Base-by-base conservation (phyloP, 2,329 filamentous ascomycete species). In the Neonectria neomacrospora region DNA sequence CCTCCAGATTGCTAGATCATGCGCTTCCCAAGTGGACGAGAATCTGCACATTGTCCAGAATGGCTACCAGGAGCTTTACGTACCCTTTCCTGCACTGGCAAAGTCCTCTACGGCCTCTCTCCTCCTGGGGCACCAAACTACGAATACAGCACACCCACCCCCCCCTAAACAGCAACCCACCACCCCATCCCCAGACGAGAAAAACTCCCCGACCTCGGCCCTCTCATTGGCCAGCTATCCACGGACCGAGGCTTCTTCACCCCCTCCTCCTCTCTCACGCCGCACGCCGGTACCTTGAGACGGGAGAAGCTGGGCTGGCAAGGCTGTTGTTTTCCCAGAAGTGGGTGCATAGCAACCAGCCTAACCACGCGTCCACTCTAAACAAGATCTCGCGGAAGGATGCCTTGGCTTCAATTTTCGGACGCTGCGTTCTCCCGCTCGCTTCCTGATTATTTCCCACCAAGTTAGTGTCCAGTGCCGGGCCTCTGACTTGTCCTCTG, bases 301-400 rank as follows among this genome's bases (percentile, higher is more conserved):
- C 57, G 57, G 57, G 51, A 54, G n/a, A 39, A 16, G 28, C 32
- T 34, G 39, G 39, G 34, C n/a, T 28, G 44, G 50, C 53, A 45
- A 61, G 52, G 52, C 54, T 47, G 53, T n/a, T 44, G 5, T 51
- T 55, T 50, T 55, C 56, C 56, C 16, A 45, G 41, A 52, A 52
- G 58, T 58, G 48, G 54, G 48, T 58, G 60, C 60, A 62, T 62
- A 58, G 54, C 54, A 62, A 58, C 59, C 26, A 26, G 34, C 26
- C 28, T 20, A 60, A 37, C 44, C 58, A 54, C 58, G 42, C 50
- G 58, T 48, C 51, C 50, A 47, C 57, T 44, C 41, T 54, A 48
- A 61, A 55, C 58, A 61, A 51, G 34, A 47, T 16, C 0, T n/a
- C 8, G 16, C 18, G 11, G 34, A 37, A 54, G 18, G 9, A 23